Percentiles rank a stretch among this genome's conserved stretches.
Conservation (phyloP, 768 basidiomycete species). For the Boletellus ananas region DNA sequence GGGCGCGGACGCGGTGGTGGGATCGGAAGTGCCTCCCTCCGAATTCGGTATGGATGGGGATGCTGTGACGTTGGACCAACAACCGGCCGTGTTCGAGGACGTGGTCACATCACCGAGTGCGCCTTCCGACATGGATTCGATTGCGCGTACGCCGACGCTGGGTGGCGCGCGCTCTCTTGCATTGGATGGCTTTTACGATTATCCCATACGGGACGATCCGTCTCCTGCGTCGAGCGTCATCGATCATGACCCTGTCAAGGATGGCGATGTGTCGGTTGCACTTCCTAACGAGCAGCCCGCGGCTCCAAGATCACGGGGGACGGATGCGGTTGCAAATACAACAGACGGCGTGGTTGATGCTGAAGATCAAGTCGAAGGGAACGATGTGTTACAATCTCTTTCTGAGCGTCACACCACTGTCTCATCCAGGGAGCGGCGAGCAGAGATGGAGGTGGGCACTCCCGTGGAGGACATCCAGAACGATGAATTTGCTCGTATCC, state of each 20-base stretch:
- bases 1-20: conserved; percentile 4
- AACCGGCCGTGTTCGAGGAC: conserved; percentile 9
- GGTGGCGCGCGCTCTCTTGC: conserved; percentile 20
- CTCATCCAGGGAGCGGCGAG: conserved; percentile 1
- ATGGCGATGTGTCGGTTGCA: conserved; percentile 1
- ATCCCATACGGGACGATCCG: conserved; percentile 20
- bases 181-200: conserved; percentile 23
- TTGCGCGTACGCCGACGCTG: conserved; percentile 19
- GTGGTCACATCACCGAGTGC: conserved; percentile 19
- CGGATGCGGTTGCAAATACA: not conserved
- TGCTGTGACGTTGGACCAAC: not conserved
- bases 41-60: conserved; percentile 6
- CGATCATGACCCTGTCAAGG: conserved; percentile 22
- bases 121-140: conserved; percentile 28
- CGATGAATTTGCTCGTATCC: conserved; percentile 36
- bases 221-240: conserved; percentile 30
- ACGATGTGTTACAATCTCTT: not conserved
- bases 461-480: conserved; percentile 39
- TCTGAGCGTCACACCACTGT: not conserved
- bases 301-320: not conserved
- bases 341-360: not conserved
- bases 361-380: not conserved
- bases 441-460: conserved; percentile 2
- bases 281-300: not conserved
- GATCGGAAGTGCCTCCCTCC: conserved; percentile 7